Conservation (phyloP, 2,329 filamentous ascomycete genomes). For the Botrytis squamosa region DNA sequence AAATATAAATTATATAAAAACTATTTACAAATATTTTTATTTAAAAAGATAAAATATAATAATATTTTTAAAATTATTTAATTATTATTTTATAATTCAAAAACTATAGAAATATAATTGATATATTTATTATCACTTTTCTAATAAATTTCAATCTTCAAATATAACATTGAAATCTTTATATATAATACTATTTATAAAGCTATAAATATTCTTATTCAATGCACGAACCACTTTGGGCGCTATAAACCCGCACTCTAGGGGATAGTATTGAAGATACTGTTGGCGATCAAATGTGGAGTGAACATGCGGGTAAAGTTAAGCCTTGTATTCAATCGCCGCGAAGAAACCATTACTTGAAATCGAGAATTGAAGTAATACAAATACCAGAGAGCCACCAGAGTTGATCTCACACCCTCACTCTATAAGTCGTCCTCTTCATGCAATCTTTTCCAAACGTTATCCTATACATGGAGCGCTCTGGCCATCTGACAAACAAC, state of each 20-base stretch:
- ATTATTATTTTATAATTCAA: too few relatives aligned
- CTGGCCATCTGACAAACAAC: background rate
- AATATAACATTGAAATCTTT: too few relatives aligned
- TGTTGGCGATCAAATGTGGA: background rate
- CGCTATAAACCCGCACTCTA: too few relatives aligned
- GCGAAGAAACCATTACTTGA: background rate
- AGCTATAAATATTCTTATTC: too few relatives aligned
- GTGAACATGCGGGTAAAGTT: background rate
- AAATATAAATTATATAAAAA: too few relatives aligned
- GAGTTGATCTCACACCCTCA: background rate
- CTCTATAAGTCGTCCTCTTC: background rate
- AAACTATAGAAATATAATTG: too few relatives aligned
- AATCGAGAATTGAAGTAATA: background rate
- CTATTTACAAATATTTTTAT: too few relatives aligned
- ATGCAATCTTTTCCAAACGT: background rate
- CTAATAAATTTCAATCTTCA: too few relatives aligned
- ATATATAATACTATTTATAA: too few relatives aligned
- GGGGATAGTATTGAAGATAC: background rate
- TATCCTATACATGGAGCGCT: background rate
- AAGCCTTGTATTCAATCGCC: background rate
- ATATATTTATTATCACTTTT: too few relatives aligned
- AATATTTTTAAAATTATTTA: too few relatives aligned
- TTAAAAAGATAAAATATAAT: too few relatives aligned
- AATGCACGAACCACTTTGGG: accelerated
- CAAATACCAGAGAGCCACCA: background rate